Conservation (phyloP, 345 rosid genomes). For the Crucihimalaya himalaica region DNA sequence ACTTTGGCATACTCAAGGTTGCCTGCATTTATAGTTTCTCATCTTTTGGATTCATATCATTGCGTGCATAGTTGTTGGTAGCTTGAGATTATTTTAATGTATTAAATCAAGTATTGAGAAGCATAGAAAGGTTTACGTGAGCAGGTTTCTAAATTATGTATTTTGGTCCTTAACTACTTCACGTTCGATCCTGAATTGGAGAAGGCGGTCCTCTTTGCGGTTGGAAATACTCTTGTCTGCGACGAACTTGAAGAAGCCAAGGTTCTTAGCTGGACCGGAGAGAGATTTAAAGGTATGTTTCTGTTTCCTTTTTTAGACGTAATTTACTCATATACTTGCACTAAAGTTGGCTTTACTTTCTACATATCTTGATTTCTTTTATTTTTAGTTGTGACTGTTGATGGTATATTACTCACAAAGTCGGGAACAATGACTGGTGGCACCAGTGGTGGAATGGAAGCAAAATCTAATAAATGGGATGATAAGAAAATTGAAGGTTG, state of each 20-base stretch:
- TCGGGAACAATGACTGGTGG: conserved; percentile 99
- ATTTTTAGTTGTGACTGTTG: conserved; percentile 87
- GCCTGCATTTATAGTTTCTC: conserved; percentile 7
- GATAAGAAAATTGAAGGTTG: conserved; percentile 91
- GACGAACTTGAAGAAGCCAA: conserved; percentile 98
- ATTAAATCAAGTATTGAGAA: conserved; percentile 21
- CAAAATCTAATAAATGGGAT: conserved; percentile 96
- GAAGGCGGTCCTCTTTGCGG: conserved; percentile 92
- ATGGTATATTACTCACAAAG: conserved; percentile 90
- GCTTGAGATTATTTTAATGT: conserved; percentile 23
- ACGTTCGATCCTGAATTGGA: conserved; percentile 89
- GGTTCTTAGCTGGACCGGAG: conserved; percentile 90
- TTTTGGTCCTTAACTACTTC: conserved; percentile 63
- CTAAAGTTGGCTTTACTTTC: conserved; percentile 13
- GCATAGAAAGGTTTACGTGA: background rate
- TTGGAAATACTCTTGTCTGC: conserved; percentile 94
- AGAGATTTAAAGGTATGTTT: conserved; percentile 78
- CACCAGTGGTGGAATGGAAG: conserved; percentile 98
- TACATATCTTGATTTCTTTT: conserved; percentile 26
- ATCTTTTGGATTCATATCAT: conserved; percentile 18
- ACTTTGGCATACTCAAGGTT: conserved; percentile 24
- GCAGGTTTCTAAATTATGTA: conserved; percentile 14
- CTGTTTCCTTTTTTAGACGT: conserved; percentile 18
- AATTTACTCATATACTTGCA: conserved; percentile 23
- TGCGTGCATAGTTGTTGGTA: conserved; percentile 25